These are phyloP conservation scores for Nakaseomyces nivariensis DNA, from an alignment of 1,139 yeast genomes.

Conservation along the genomic window DNA sequence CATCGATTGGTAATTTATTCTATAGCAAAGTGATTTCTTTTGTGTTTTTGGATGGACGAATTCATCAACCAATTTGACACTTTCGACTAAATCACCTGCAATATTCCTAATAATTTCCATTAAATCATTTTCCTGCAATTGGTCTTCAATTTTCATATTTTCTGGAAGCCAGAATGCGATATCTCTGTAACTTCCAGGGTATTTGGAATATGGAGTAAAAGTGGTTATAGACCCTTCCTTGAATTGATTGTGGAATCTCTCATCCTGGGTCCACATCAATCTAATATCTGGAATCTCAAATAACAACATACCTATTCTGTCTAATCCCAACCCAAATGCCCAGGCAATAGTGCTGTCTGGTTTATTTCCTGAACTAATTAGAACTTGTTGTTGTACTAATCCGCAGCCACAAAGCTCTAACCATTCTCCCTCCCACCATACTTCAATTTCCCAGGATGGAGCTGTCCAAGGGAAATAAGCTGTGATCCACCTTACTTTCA, in stretches of 20 bases:
- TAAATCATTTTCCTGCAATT: slow-evolving; percentile 75
- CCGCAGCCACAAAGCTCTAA: slow-evolving; percentile 97
- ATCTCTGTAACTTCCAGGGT: slow-evolving; percentile 80
- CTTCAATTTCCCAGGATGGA: slow-evolving; percentile 97
- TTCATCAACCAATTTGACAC: slow-evolving; percentile 69
- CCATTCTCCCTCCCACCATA: slow-evolving; percentile 99
- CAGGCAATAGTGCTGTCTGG: slow-evolving; percentile 62
- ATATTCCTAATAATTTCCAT: slow-evolving; percentile 83
- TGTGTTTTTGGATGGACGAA: slow-evolving; percentile 79
- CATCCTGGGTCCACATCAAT: slow-evolving; percentile 82
- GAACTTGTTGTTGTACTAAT: slow-evolving; percentile 68
- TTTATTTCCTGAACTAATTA: slow-evolving; percentile 58
- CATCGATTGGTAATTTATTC: slow-evolving; percentile 92
- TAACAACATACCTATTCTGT: slow-evolving; percentile 88
- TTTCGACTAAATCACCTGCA: slow-evolving; percentile 86
- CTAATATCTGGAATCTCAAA: slow-evolving; percentile 95
- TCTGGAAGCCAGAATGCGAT: slow-evolving; percentile 81
- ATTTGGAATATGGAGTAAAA: slow-evolving; percentile 83
- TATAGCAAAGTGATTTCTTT: slow-evolving; percentile 69
- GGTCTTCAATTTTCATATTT: slow-evolving; percentile 24
- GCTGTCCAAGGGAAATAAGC: slow-evolving; percentile 98
- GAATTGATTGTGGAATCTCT: slow-evolving; percentile 69
- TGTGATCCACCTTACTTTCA: slow-evolving; percentile 89
- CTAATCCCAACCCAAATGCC: slow-evolving; percentile 97
- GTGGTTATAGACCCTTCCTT: slow-evolving; percentile 51